Evolutionary conservation across 306 rosid genomes (phyloP).

Genomic region (Corylus heterophylla): DNA sequence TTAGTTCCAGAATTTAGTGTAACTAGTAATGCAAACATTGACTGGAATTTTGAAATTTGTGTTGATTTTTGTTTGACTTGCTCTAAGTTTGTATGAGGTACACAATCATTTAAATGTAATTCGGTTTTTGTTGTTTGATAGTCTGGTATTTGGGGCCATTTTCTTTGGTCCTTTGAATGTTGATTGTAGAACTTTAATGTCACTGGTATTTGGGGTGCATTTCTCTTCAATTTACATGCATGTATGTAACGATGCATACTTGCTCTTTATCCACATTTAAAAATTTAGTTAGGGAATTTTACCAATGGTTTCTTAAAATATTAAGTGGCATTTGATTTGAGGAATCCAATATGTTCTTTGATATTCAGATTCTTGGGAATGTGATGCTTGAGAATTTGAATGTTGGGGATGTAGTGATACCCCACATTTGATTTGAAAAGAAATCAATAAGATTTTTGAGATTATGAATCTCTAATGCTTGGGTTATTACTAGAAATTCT

Average conservation of each 20-base stretch:
- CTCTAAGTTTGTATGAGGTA: background rate
- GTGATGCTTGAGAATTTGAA: background rate
- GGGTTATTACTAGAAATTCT: background rate
- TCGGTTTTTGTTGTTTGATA: background rate
- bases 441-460: background rate
- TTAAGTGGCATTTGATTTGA: background rate
- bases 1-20: slow-evolving; percentile 2
- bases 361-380: background rate
- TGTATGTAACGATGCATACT: too few relatives aligned
- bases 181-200: background rate
- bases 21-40: background rate
- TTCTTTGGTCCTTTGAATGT: too few relatives aligned
- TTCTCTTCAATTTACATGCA: too few relatives aligned
- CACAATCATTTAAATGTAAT: background rate
- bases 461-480: too few relatives aligned
- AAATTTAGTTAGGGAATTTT: background rate
- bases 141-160: too few relatives aligned
- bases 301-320: background rate
- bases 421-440: background rate
- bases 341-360: background rate
- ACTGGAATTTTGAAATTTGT: background rate
- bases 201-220: background rate
- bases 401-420: background rate
- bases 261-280: background rate
- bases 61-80: background rate